phyloP scores from a whole-genome alignment of 1,139 yeast species.

The Hanseniaspora uvarum region DNA sequence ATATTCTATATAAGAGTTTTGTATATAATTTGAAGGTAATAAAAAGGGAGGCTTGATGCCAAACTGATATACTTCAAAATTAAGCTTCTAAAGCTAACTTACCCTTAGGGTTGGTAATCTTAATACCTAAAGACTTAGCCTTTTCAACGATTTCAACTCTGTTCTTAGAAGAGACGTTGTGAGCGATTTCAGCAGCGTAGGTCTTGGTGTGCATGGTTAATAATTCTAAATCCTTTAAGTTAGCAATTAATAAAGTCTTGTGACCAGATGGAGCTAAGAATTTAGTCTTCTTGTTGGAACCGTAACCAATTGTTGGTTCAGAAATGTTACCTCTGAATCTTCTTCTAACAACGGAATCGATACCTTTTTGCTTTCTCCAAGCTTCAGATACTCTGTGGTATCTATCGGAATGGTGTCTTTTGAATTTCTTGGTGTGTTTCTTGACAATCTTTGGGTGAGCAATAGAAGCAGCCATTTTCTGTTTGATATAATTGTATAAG shows the following conservation, averaged over 20 bases:
- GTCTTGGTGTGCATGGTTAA: slow-evolving; percentile 95
- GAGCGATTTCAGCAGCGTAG: slow-evolving; percentile 99
- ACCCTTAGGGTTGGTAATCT: slow-evolving; percentile 99
- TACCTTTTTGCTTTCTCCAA: slow-evolving; percentile 99
- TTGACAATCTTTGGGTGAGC: slow-evolving; percentile 99
- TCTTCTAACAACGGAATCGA: slow-evolving; percentile 99
- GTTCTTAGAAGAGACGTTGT: slow-evolving; percentile 96
- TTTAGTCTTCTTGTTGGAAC: slow-evolving; percentile 98
- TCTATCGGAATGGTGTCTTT: slow-evolving; percentile 99
- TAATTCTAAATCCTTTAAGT: slow-evolving; percentile 87
- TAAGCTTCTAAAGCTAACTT: slow-evolving; percentile 97
- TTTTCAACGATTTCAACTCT: slow-evolving; percentile 92
- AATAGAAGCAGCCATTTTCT: slow-evolving; percentile 82
- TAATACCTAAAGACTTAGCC: slow-evolving; percentile 97
- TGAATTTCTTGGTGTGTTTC: slow-evolving; percentile 98
- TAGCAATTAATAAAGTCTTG: slow-evolving; percentile 91
- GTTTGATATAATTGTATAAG: background rate
- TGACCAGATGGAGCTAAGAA: slow-evolving; percentile 95
- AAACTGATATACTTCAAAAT: slow-evolving; percentile 23
- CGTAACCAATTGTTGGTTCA: slow-evolving; percentile 99
- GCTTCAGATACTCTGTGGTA: slow-evolving; percentile 94
- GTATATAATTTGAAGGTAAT: slow-evolving; percentile 1
- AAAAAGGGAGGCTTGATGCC: background rate
- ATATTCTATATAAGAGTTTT: slow-evolving; percentile 14
- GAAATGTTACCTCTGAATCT: slow-evolving; percentile 99